A percentile compares a stretch with the other conserved stretches of the same genome.
These are phyloP conservation scores for Volvox reticuliferus DNA, from an alignment of 139 green algal species.

Conservation along the genomic window DNA sequence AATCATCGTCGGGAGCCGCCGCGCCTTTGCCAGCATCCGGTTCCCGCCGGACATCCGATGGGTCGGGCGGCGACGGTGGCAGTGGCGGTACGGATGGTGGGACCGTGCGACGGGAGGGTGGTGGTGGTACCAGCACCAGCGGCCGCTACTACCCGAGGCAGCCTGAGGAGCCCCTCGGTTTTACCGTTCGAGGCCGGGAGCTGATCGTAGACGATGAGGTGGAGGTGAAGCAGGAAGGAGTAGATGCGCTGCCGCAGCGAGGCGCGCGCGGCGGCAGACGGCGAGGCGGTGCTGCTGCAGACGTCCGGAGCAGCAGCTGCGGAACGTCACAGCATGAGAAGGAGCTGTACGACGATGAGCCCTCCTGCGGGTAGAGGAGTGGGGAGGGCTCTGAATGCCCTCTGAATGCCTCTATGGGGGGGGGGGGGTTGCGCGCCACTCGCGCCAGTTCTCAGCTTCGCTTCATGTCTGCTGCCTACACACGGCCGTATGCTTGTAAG, in stretches of 20 bases:
- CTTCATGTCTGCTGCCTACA: too few relatives aligned
- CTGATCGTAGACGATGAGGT: slow-evolving; percentile 30
- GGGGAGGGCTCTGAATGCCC: too few relatives aligned
- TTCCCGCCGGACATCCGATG: neutral
- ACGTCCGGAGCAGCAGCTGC: too few relatives aligned
- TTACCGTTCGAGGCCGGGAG: slow-evolving; percentile 14
- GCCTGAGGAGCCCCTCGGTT: neutral
- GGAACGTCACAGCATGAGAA: too few relatives aligned
- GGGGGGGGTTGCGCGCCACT: too few relatives aligned
- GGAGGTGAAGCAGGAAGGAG: neutral
- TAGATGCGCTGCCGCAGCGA: slow-evolving; percentile 35
- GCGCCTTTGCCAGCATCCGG: too few relatives aligned
- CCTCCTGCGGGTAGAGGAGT: slow-evolving; percentile 13
- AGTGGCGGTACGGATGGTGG: neutral
- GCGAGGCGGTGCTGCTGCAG: neutral
- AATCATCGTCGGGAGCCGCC: too few relatives aligned
- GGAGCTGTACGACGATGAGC: slow-evolving; percentile 34
- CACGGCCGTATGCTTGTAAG: too few relatives aligned
- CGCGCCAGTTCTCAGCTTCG: too few relatives aligned
- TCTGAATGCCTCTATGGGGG: too few relatives aligned
- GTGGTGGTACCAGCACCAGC: neutral
- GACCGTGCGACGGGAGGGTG: neutral
- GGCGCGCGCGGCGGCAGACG: neutral
- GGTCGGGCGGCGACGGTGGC: neutral
- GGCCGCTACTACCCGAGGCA: neutral